Percentiles rank a stretch among this genome's conserved stretches.
Conservation (phyloP, 2,329 filamentous ascomycete species). For the Neofusicoccum parvum region DNA sequence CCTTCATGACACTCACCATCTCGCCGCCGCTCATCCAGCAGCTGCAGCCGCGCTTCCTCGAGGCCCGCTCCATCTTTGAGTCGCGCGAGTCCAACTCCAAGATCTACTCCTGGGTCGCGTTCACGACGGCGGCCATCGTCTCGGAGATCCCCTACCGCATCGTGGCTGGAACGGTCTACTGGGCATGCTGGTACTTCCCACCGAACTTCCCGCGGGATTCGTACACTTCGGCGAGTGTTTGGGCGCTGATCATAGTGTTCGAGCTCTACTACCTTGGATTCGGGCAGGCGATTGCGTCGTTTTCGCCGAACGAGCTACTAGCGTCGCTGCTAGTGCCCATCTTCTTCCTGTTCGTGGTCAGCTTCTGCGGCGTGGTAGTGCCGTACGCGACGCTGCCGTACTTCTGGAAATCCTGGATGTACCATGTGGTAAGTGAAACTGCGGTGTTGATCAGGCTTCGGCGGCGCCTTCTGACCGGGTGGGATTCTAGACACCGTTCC, state of each 20-base stretch:
- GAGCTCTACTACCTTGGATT: constrained; percentile 68
- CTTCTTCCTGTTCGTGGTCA: constrained; percentile 70
- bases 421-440: constrained; percentile 26
- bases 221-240: constrained; percentile 63
- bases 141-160: constrained; percentile 72
- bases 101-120: constrained; percentile 77
- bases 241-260: constrained; percentile 66
- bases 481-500: constrained; percentile 65
- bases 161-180: constrained; percentile 67
- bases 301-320: constrained; percentile 67
- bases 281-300: constrained; percentile 68
- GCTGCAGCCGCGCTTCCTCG: constrained; percentile 71
- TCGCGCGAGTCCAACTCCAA: constrained; percentile 75
- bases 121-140: constrained; percentile 65
- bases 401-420: constrained; percentile 63
- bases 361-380: constrained; percentile 75
- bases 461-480: constrained; percentile 40
- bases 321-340: constrained; percentile 68
- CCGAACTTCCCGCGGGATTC: constrained; percentile 57
- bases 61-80: constrained; percentile 68
- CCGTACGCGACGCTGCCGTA: constrained; percentile 62
- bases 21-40: constrained; percentile 75
- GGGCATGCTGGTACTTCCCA: constrained; percentile 54
- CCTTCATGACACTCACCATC: constrained; percentile 78
- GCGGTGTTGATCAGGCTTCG: neutral